These are phyloP conservation scores for Phytophthora parvispora DNA, from an alignment of 352 stramenopile genomes.

Conservation along the genomic window DNA sequence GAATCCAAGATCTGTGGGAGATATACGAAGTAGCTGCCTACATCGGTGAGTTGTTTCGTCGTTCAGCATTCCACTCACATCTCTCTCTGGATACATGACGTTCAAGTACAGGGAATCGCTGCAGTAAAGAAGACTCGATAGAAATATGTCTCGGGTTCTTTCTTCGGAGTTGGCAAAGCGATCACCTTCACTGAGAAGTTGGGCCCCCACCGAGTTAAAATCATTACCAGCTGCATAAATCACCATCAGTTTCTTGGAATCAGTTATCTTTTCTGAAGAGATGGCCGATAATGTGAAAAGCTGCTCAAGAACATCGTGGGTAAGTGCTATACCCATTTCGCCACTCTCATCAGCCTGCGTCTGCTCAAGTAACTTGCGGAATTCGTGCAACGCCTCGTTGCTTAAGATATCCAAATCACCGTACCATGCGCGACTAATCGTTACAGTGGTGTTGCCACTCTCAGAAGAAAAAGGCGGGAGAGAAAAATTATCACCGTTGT, in stretches of 20 bases:
- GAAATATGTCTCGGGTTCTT: slow-evolving; percentile 32
- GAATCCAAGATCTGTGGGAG: slow-evolving; percentile 25
- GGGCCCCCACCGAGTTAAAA: slow-evolving; percentile 19
- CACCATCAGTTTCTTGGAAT: slow-evolving; percentile 38
- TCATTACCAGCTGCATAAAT: slow-evolving; percentile 26
- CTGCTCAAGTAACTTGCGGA: slow-evolving; percentile 29
- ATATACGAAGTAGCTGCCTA: slow-evolving; percentile 30
- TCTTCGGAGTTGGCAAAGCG: slow-evolving; percentile 47
- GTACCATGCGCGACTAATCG: slow-evolving; percentile 55
- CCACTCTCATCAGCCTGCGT: slow-evolving; percentile 7
- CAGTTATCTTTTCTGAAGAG: slow-evolving; percentile 23
- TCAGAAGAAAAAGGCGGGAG: slow-evolving; percentile 2
- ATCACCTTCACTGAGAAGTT: slow-evolving; percentile 37
- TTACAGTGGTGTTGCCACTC: not conserved
- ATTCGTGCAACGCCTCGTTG: slow-evolving; percentile 28
- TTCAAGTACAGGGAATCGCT: slow-evolving; percentile 58
- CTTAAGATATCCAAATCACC: slow-evolving; percentile 58
- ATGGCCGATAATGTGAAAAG: slow-evolving; percentile 31
- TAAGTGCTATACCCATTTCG: slow-evolving; percentile 24
- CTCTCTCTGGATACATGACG: slow-evolving; percentile 39
- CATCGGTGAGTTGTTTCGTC: slow-evolving; percentile 14
- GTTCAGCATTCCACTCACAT: slow-evolving; percentile 10
- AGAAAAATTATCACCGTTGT: slow-evolving; percentile 39
- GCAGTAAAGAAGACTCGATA: slow-evolving; percentile 62
- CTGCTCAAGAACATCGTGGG: slow-evolving; percentile 30